Percentiles rank a stretch among this genome's conserved stretches.
These are phyloP conservation scores for Xerophyta viscosa DNA, from an alignment of 106 monocot genomes.

Conservation along the genomic window DNA sequence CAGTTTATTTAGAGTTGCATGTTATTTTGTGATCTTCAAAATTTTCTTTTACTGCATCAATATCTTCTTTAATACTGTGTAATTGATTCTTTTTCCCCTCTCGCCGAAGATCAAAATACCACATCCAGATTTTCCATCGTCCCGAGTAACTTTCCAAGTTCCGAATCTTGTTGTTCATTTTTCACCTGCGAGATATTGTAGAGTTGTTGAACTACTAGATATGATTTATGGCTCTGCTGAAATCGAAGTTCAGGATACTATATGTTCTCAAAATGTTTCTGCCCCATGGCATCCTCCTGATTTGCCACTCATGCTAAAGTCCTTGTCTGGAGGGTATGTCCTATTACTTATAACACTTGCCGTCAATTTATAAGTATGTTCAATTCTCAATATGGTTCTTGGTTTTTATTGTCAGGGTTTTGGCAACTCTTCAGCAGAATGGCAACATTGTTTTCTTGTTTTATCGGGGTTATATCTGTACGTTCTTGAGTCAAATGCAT, in stretches of 20 bases:
- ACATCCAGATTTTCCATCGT: constrained; percentile 80
- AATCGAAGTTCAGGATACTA: constrained; percentile 23
- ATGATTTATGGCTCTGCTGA: constrained; percentile 48
- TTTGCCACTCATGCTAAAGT: constrained; percentile 69
- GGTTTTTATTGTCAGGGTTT: constrained; percentile 49
- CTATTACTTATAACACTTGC: neutral
- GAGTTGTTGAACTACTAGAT: constrained; percentile 55
- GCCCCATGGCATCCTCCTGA: constrained; percentile 67
- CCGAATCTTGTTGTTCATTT: constrained; percentile 85
- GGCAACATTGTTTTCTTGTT: constrained; percentile 81
- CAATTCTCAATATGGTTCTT: constrained; percentile 1
- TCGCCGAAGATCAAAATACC: constrained; percentile 76
- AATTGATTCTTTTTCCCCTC: no score
- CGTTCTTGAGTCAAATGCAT: constrained; percentile 71
- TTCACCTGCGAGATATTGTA: constrained; percentile 79
- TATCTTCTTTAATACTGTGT: no score
- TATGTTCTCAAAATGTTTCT: constrained; percentile 21
- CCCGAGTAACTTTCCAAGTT: constrained; percentile 84
- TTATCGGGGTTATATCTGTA: constrained; percentile 96
- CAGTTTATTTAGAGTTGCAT: neutral
- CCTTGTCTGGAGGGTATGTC: constrained; percentile 85
- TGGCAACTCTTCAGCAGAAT: constrained; percentile 85
- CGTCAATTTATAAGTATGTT: neutral
- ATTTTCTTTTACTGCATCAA: constrained; percentile 1
- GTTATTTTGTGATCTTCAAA: neutral